These are phyloP conservation scores for Iris pallida DNA, from an alignment of 116 monocot genomes.

Conservation along the genomic window DNA sequence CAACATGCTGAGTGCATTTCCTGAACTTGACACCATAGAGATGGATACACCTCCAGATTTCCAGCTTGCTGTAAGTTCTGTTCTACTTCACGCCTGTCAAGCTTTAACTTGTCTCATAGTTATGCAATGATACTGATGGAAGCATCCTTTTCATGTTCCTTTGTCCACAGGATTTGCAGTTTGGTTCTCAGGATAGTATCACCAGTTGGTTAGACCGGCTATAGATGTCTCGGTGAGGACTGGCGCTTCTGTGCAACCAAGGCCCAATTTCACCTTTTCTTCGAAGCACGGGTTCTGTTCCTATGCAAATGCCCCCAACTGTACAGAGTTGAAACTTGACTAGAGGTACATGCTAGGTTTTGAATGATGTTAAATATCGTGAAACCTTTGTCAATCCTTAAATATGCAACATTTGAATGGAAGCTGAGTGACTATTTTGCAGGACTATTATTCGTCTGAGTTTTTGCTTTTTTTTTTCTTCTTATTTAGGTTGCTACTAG, in stretches of 20 bases:
- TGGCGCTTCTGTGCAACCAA: not conserved
- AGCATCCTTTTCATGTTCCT: not conserved
- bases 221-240: not conserved
- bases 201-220: constrained; percentile 21
- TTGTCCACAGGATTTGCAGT: constrained; percentile 22
- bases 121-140: not conserved
- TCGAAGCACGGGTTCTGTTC: not conserved
- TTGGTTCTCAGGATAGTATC: constrained; percentile 28
- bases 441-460: too few species aligned
- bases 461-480: too few species aligned
- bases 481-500: too few species aligned
- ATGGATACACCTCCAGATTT: constrained; percentile 56
- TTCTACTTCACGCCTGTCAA: not conserved
- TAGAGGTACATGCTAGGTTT: too few species aligned
- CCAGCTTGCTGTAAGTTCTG: constrained; percentile 64
- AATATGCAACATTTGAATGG: too few species aligned
- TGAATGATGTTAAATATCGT: too few species aligned
- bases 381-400: too few species aligned
- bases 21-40: constrained; percentile 51
- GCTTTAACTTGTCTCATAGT: not conserved
- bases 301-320: too few species aligned
- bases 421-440: too few species aligned
- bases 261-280: not conserved
- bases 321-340: too few species aligned
- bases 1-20: constrained; percentile 15